Conservation (phyloP, 257 asterid genomes). For the Jacaranda mimosifolia region DNA sequence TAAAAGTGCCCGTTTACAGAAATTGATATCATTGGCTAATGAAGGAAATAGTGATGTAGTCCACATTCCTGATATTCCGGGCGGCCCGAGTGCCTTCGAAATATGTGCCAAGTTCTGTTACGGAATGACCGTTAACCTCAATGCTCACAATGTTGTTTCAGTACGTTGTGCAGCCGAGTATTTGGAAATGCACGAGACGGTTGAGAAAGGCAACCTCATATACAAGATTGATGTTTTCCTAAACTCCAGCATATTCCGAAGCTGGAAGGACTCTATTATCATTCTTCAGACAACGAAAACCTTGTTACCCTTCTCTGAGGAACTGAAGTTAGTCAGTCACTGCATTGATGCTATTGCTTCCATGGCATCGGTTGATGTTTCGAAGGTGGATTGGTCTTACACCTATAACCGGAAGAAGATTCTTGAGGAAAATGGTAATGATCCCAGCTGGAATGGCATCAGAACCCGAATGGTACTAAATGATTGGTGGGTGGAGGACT, state of each 20-base stretch:
- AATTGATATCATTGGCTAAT: conserved; percentile 53
- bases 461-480: conserved; percentile 63
- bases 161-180: conserved; percentile 82
- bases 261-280: conserved; percentile 84
- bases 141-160: conserved; percentile 68
- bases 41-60: conserved; percentile 59
- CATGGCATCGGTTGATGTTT: conserved; percentile 60
- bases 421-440: conserved; percentile 57
- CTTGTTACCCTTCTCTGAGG: conserved; percentile 55
- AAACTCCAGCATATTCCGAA: conserved; percentile 65
- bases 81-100: conserved; percentile 72
- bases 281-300: conserved; percentile 66
- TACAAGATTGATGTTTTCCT: conserved; percentile 76
- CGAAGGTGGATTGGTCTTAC: conserved; percentile 76
- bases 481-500: conserved; percentile 89
- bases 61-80: conserved; percentile 67
- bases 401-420: conserved; percentile 64
- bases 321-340: conserved; percentile 60
- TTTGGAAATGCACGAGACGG: conserved; percentile 64
- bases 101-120: conserved; percentile 81
- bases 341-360: conserved; percentile 75
- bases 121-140: conserved; percentile 65
- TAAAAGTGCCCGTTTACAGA: conserved; percentile 62
- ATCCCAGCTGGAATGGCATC: conserved; percentile 51
- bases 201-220: conserved; percentile 74